Base-by-base conservation (phyloP, 2,329 filamentous ascomycete genomes). In the Trichoderma oligosporum region DNA sequence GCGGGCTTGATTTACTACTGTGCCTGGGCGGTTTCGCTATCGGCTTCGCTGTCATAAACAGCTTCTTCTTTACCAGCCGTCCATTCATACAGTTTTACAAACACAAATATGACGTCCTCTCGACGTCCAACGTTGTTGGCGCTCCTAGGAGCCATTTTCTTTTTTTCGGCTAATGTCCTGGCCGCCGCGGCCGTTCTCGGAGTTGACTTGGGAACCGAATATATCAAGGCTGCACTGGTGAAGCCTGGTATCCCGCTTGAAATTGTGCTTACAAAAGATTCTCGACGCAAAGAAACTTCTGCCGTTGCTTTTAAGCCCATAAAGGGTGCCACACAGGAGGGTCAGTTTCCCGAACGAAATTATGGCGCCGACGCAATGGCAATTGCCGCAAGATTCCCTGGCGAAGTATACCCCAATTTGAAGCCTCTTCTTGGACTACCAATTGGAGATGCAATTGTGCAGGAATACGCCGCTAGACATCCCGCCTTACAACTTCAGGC, bases 181-280 rank as follows among this genome's bases (percentile, higher is more conserved):
- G 82, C 81, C 24, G 74, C 76, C 48, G 77, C 90, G 7, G 90
- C 91, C 53, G 92, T 97, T 16, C 79, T 99, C 20, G 94, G 94
- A 62, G 83, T 99, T 67, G 94, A 99, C 74, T 81, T 99, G 55
- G 94, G 94, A 64, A 97, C 94, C 57, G 91, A 96, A 72, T 97
- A 96, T 76, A 89, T 99, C 77, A 99, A 97, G 78, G 93, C 93
- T 25, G 86, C 89, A 12, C 83, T 99, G 39, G 93, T 99, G 61
- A 97, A 97, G 76, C 94, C 94, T 2, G 94, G 94, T 60, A 93
- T 96, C 52, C 94, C 94, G 9, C 89, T 99, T 70, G 94, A 99
- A 65, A 97, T 99, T 63, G 93, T 99, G 71, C 82, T 97, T 57
- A 97, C 92, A 27, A 99, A 97, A 72, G 94, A 99, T 76, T 97